Evolutionary conservation across 805 yeast species (phyloP).

Genomic region (Ogataea polymorpha): DNA sequence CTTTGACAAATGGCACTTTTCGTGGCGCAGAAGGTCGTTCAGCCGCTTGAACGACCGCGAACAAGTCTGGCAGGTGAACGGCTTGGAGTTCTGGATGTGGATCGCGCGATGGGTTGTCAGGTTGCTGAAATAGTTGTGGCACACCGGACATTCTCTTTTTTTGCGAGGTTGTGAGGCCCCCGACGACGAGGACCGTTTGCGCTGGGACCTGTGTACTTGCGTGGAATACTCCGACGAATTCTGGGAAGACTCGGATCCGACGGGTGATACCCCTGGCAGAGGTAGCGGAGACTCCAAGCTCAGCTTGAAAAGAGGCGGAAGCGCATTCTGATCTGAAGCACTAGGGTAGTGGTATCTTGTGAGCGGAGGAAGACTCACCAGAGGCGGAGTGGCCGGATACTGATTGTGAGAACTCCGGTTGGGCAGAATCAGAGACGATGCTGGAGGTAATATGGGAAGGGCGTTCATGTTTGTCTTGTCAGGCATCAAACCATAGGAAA

Average conservation of each 20-base stretch:
- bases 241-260: slow-evolving; percentile 1
- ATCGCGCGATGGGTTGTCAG: slow-evolving; percentile 81
- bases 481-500: not conserved
- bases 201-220: not conserved
- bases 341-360: not conserved
- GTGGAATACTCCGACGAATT: not conserved
- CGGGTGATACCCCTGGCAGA: not conserved
- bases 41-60: slow-evolving; percentile 84
- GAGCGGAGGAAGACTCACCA: slow-evolving; percentile 7
- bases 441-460: slow-evolving; percentile 19
- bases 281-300: slow-evolving; percentile 18
- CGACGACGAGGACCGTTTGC: slow-evolving; percentile 5
- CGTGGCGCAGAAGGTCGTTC: slow-evolving; percentile 82
- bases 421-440: slow-evolving; percentile 14
- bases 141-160: slow-evolving; percentile 37
- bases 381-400: slow-evolving; percentile 1
- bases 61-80: slow-evolving; percentile 76
- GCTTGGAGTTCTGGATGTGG: slow-evolving; percentile 71
- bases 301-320: slow-evolving; percentile 28
- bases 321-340: not conserved
- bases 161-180: slow-evolving; percentile 26
- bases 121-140: slow-evolving; percentile 59
- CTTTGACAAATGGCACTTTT: slow-evolving; percentile 81
- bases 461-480: not conserved
- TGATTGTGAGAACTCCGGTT: slow-evolving; percentile 13